A percentile compares a stretch with the other conserved stretches of the same genome.
Evolutionary conservation across 2,329 filamentous ascomycete species (phyloP).

Genomic region (Metarhizium rileyi): DNA sequence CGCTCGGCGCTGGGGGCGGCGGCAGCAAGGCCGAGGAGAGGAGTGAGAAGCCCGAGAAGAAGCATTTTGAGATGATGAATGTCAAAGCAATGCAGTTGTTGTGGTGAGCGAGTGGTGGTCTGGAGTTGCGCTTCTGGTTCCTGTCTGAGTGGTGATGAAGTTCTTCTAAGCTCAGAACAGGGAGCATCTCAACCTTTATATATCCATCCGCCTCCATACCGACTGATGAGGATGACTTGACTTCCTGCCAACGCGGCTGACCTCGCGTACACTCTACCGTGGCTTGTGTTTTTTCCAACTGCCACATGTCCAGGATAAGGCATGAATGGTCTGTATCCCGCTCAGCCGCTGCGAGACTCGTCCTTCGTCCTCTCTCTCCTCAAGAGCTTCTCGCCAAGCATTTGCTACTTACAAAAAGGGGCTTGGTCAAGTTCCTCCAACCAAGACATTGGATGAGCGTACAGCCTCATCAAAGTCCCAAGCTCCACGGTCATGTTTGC

Average conservation of each 20-base stretch:
- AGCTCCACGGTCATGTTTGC: background rate
- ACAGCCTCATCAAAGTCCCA: background rate
- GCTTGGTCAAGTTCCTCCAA: background rate
- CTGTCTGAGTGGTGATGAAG: background rate
- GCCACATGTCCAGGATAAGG: background rate
- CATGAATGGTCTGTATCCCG: background rate
- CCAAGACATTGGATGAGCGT: background rate
- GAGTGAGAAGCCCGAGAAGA: background rate
- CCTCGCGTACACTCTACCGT: background rate
- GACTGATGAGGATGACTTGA: background rate
- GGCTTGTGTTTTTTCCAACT: background rate
- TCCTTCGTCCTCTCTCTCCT: background rate
- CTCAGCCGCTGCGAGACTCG: background rate
- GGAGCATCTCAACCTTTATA: background rate
- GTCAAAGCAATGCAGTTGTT: background rate
- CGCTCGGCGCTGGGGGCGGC: constrained; percentile 1
- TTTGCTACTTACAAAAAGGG: background rate
- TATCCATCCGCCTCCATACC: background rate
- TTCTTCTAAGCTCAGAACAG: background rate
- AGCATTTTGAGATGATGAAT: constrained; percentile 3
- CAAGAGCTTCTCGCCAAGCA: background rate
- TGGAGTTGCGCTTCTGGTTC: background rate
- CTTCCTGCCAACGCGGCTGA: background rate
- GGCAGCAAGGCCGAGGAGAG: constrained; percentile 5
- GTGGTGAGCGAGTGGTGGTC: background rate